Percentiles rank a stretch among this genome's conserved stretches.
Evolutionary conservation across 371 early-diverging fungal genomes (phyloP).

Genomic region (Haplosporangium sp.): DNA sequence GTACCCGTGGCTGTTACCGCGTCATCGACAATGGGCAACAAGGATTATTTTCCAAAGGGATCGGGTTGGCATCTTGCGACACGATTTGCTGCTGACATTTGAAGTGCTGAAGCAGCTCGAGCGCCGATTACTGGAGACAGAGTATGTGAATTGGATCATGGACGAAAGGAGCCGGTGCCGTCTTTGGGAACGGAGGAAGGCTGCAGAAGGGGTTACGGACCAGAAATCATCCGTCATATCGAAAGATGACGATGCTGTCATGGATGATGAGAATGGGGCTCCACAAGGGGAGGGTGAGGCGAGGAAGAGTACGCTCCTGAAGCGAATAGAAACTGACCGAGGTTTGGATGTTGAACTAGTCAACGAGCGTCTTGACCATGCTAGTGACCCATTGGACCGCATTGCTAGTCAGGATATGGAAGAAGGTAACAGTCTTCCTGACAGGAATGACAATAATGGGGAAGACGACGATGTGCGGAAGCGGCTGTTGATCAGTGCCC

Average conservation of each 20-base stretch:
- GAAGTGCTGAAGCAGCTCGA: conserved; percentile 67
- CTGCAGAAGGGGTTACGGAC: not conserved
- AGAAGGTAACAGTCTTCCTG: not conserved
- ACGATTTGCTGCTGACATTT: conserved; percentile 67
- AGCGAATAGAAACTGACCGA: too few relatives aligned
- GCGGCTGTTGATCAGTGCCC: not conserved
- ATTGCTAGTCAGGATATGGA: not conserved
- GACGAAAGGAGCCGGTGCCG: conserved; percentile 63
- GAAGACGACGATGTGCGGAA: not conserved
- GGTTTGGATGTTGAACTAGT: too few relatives aligned
- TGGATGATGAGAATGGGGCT: not conserved
- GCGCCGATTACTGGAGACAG: conserved; percentile 63
- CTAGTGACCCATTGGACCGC: too few relatives aligned
- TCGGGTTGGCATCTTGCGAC: conserved; percentile 66
- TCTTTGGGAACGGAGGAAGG: conserved; percentile 37
- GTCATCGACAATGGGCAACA: conserved; percentile 63
- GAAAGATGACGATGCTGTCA: not conserved
- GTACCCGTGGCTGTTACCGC: conserved; percentile 45
- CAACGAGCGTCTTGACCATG: too few relatives aligned
- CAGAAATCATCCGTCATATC: not conserved
- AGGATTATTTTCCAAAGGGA: conserved; percentile 66
- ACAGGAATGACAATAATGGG: not conserved
- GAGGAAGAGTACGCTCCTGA: not conserved
- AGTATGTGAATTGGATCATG: conserved; percentile 71
- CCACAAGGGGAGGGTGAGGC: not conserved